Percentiles rank a stretch among this genome's conserved stretches.
phyloP scores from a whole-genome alignment of 495 filamentous ascomycete genomes.

The Talaromyces liani region DNA sequence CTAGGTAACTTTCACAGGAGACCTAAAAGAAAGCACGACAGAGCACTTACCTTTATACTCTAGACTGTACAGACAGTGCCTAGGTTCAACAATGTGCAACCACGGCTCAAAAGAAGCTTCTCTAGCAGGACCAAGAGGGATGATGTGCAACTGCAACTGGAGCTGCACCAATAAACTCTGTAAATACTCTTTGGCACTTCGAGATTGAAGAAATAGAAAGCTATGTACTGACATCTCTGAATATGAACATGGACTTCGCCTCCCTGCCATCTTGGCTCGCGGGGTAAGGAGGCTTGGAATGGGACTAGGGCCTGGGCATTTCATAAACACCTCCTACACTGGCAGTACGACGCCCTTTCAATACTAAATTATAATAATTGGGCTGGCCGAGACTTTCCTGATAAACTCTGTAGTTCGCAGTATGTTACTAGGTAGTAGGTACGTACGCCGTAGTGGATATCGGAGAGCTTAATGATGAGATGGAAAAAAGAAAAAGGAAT shows the following conservation, averaged over 20 bases:
- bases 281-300: constrained; percentile 10
- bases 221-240: no score
- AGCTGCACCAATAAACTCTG: background rate
- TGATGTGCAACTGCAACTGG: background rate
- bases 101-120: background rate
- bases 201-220: no score
- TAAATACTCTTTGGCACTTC: background rate
- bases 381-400: background rate
- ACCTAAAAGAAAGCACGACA: background rate
- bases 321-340: background rate
- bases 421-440: no score
- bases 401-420: no score
- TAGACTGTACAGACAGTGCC: background rate
- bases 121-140: background rate
- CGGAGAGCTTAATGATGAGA: background rate
- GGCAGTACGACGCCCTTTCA: background rate
- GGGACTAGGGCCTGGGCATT: constrained; percentile 8
- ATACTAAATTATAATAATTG: background rate
- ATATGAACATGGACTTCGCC: background rate
- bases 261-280: constrained; percentile 8
- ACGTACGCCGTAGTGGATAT: no score
- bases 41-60: background rate
- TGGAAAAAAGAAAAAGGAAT: background rate
- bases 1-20: background rate
- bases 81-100: background rate